Conservation (phyloP, 768 basidiomycete species). For the Leucosporidium creatinivorum region DNA sequence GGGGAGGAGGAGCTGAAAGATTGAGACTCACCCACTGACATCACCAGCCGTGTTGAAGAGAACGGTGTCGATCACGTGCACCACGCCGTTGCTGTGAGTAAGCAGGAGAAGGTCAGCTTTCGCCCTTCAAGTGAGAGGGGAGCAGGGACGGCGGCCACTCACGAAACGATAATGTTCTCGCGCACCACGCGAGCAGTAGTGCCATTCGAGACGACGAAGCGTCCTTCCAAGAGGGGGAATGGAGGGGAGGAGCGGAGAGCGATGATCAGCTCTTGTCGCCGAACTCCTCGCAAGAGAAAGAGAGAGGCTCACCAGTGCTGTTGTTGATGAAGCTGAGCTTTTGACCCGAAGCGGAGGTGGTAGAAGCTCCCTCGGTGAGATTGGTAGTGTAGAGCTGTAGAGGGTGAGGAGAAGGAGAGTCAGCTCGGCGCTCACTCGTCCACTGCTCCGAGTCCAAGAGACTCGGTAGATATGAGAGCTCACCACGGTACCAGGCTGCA, state of each 20-base stretch:
- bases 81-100: neutral
- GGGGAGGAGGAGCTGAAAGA: neutral
- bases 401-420: neutral
- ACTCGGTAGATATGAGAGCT: too few species aligned
- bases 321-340: slow-evolving; percentile 41
- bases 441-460: too few species aligned
- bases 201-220: too few species aligned
- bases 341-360: slow-evolving; percentile 41
- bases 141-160: neutral
- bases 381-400: neutral
- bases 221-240: too few species aligned
- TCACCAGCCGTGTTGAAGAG: slow-evolving; percentile 42
- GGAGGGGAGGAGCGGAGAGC: too few species aligned
- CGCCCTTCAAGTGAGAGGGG: neutral
- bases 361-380: slow-evolving; percentile 37
- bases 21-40: slow-evolving; percentile 35
- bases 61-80: slow-evolving; percentile 40
- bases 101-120: neutral
- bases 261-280: too few species aligned
- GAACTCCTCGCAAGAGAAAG: too few species aligned
- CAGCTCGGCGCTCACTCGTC: neutral
- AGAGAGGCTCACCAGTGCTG: too few species aligned
- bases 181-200: slow-evolving; percentile 38
- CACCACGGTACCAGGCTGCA: neutral
- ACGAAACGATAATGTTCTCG: slow-evolving; percentile 34